Evolutionary conservation across 331 rosid genomes (phyloP).

Genomic region (Telfairia occidentalis): DNA sequence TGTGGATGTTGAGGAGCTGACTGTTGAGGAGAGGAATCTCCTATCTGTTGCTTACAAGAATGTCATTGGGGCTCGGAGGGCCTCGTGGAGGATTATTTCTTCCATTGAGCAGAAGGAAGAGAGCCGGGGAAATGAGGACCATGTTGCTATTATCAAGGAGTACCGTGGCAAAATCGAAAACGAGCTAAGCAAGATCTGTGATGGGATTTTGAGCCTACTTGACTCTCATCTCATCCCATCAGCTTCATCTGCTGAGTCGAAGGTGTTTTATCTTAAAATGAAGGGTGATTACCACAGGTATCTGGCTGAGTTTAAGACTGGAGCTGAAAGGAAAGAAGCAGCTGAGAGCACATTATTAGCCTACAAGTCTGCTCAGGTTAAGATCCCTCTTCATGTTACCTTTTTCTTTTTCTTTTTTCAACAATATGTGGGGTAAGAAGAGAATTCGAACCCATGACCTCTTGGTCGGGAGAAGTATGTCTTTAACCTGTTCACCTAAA

Average conservation of each 20-base stretch:
- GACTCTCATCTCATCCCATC: slow-evolving; percentile 84
- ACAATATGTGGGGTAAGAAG: no score
- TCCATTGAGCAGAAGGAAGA: slow-evolving; percentile 98
- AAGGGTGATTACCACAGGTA: slow-evolving; percentile 94
- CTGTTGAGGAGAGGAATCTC: slow-evolving; percentile 81
- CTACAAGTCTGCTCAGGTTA: slow-evolving; percentile 97
- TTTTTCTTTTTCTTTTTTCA: no score
- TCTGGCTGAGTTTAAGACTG: slow-evolving; percentile 86
- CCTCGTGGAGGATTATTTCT: slow-evolving; percentile 93
- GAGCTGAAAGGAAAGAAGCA: slow-evolving; percentile 78
- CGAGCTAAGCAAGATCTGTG: slow-evolving; percentile 92
- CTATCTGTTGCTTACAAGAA: slow-evolving; percentile 97
- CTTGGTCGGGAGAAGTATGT: no score
- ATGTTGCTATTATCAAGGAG: slow-evolving; percentile 65
- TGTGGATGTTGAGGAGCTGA: slow-evolving; percentile 65
- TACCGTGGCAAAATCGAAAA: slow-evolving; percentile 71
- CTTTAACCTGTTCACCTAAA: no score
- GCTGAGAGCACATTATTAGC: slow-evolving; percentile 90
- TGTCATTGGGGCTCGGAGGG: slow-evolving; percentile 92
- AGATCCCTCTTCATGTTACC: background rate
- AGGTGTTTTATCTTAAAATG: slow-evolving; percentile 87
- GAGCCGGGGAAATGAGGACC: slow-evolving; percentile 84
- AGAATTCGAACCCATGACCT: no score
- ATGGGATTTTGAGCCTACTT: slow-evolving; percentile 70
- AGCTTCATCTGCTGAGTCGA: slow-evolving; percentile 65